Evolutionary conservation across 2,329 filamentous ascomycete species (phyloP).

Genomic region (Apiospora aurea): DNA sequence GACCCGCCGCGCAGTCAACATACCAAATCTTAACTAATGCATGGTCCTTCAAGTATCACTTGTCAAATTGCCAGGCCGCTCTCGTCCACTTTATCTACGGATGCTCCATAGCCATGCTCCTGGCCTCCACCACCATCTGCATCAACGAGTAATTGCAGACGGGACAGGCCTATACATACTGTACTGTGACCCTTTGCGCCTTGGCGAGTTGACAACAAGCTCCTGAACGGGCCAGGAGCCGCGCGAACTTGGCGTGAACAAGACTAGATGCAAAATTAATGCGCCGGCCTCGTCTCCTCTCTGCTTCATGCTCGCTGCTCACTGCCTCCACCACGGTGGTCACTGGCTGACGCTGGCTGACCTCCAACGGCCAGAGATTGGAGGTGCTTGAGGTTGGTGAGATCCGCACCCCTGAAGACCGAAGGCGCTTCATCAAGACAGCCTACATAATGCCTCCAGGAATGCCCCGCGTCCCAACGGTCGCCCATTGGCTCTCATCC

Average conservation of each 20-base stretch:
- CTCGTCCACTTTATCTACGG: neutral
- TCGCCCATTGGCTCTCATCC: neutral
- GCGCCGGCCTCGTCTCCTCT: slow-evolving; percentile 1
- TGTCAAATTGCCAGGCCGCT: slow-evolving; percentile 16
- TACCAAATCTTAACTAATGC: slow-evolving; percentile 11
- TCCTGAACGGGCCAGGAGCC: neutral
- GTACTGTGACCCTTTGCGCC: slow-evolving; percentile 12
- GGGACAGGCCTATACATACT: slow-evolving; percentile 14
- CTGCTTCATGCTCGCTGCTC: neutral
- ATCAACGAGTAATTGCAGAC: slow-evolving; percentile 13
- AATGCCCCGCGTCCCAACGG: neutral
- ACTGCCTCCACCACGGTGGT: neutral
- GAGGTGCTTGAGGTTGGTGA: slow-evolving; percentile 6
- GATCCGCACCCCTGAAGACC: slow-evolving; percentile 18
- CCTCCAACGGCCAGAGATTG: neutral
- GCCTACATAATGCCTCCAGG: slow-evolving; percentile 1
- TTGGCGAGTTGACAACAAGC: neutral
- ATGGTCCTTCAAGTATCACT: slow-evolving; percentile 9
- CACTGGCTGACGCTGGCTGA: neutral
- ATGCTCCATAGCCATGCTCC: neutral
- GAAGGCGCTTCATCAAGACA: neutral
- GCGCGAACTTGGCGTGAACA: neutral
- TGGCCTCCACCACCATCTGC: slow-evolving; percentile 3
- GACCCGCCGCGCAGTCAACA: neutral
- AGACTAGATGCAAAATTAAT: slow-evolving; percentile 8